These are phyloP conservation scores for Fusarium sarcochroum DNA, from an alignment of 2,329 filamentous ascomycete genomes.

Conservation along the genomic window DNA sequence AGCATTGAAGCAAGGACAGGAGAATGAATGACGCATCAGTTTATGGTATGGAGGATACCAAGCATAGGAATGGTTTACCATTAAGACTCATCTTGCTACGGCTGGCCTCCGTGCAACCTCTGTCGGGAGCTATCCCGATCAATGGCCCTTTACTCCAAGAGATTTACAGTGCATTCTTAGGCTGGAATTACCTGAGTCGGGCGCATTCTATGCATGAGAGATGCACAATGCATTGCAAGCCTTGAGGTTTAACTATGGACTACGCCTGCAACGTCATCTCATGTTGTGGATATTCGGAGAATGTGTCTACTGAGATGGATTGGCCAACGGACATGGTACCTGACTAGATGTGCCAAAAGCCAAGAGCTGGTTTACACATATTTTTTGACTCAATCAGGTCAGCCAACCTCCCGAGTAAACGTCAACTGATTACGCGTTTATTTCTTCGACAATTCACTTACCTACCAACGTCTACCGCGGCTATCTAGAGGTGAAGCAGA, in stretches of 20 bases:
- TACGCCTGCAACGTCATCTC: constrained; percentile 28
- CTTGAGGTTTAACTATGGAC: constrained; percentile 4
- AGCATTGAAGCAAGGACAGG: constrained; percentile 29
- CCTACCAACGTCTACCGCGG: constrained; percentile 24
- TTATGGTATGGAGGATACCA: constrained; percentile 14
- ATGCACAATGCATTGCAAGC: constrained; percentile 36
- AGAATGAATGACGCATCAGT: constrained; percentile 38
- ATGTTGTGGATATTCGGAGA: constrained; percentile 23
- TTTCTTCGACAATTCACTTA: constrained; percentile 18
- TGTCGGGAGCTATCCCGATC: background rate
- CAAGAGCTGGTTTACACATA: background rate
- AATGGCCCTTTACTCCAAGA: constrained; percentile 5
- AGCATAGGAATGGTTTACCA: constrained; percentile 31
- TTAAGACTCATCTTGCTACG: constrained; percentile 8
- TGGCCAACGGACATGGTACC: constrained; percentile 3
- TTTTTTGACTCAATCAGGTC: constrained; percentile 14
- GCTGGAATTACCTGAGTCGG: constrained; percentile 7
- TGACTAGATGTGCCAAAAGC: background rate
- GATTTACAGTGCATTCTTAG: constrained; percentile 22
- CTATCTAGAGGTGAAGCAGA: constrained; percentile 22
- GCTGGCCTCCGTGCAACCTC: constrained; percentile 1
- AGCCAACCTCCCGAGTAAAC: constrained; percentile 1
- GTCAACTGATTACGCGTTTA: constrained; percentile 22
- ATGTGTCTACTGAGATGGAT: constrained; percentile 10
- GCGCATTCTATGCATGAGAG: constrained; percentile 22